Percentiles rank a stretch among this genome's conserved stretches.
Conservation (phyloP, 2,329 filamentous ascomycete species). For the Ophiostoma piceae region DNA sequence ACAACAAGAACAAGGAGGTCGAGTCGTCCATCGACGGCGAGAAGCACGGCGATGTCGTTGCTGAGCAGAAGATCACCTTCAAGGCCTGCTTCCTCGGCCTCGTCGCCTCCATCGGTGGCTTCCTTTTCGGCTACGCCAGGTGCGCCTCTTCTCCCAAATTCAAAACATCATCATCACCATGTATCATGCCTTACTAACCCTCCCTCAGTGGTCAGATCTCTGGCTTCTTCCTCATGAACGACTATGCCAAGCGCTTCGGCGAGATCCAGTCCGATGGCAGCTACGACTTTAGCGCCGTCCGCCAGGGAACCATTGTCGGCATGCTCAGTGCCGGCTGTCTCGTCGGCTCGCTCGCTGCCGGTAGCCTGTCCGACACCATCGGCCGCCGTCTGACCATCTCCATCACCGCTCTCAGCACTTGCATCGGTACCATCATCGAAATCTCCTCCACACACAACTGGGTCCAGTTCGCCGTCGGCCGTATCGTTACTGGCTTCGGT, state of each 20-base stretch:
- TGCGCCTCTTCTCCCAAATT: background rate
- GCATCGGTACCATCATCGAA: conserved; percentile 63
- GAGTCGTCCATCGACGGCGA: background rate
- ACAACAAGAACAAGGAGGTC: background rate
- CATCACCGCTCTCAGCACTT: conserved; percentile 55
- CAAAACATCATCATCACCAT: background rate
- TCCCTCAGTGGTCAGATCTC: background rate
- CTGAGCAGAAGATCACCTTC: conserved; percentile 10
- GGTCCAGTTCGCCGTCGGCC: conserved; percentile 62
- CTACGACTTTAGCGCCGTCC: conserved; percentile 3
- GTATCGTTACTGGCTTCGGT: conserved; percentile 60
- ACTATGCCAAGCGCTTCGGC: conserved; percentile 1
- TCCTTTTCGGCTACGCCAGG: conserved; percentile 11
- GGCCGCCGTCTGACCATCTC: conserved; percentile 60
- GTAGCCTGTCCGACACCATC: conserved; percentile 31
- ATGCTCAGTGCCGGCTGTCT: conserved; percentile 12
- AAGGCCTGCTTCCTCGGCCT: conserved; percentile 12
- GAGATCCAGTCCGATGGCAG: background rate
- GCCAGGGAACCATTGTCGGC: conserved; percentile 14
- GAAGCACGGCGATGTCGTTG: conserved; percentile 11
- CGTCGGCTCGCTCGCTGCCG: conserved; percentile 10
- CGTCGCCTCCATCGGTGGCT: conserved; percentile 12
- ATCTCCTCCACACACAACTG: conserved; percentile 52
- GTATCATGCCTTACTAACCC: background rate
- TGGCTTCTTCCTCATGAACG: conserved; percentile 13